Percentiles rank a stretch among this genome's conserved stretches.
Evolutionary conservation across 495 filamentous ascomycete species (phyloP).

Genomic region (Podospora fimiseda): DNA sequence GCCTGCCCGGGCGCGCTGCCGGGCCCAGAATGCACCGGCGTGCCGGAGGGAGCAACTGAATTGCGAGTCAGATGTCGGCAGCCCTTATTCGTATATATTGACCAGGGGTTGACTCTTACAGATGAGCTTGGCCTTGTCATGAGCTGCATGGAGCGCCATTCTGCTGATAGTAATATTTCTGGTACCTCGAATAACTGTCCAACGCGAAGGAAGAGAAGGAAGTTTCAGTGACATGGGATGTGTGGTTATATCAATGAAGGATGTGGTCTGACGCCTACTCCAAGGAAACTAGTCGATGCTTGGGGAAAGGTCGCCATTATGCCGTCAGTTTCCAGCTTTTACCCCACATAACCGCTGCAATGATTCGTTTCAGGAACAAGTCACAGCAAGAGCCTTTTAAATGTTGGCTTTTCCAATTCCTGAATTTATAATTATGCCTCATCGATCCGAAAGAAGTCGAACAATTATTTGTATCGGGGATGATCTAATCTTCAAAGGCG

Average conservation of each 20-base stretch:
- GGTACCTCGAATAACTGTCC: conserved; percentile 1
- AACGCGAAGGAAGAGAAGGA: conserved; percentile 3
- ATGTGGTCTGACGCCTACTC: neutral
- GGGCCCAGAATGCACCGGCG: conserved; percentile 7
- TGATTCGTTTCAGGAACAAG: too few relatives aligned
- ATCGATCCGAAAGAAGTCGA: neutral
- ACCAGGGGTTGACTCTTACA: conserved; percentile 32
- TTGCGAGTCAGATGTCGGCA: conserved; percentile 2
- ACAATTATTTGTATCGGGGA: neutral
- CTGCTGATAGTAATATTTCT: neutral
- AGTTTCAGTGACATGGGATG: conserved; percentile 4
- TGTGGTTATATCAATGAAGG: neutral
- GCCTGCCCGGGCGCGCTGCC: conserved; percentile 43
- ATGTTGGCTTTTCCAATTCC: too few relatives aligned
- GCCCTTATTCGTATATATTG: neutral
- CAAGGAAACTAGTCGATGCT: conserved; percentile 4
- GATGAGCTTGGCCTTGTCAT: conserved; percentile 40
- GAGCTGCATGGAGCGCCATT: conserved; percentile 46
- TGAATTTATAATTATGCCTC: neutral
- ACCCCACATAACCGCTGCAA: too few relatives aligned
- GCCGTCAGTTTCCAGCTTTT: neutral
- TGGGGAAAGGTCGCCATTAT: conserved; percentile 2
- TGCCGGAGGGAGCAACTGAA: conserved; percentile 36
- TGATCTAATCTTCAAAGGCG: too few relatives aligned
- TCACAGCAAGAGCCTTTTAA: too few relatives aligned